Evolutionary conservation across 805 yeast genomes (phyloP).

Genomic region (Wilhelminamyces savonicus): DNA sequence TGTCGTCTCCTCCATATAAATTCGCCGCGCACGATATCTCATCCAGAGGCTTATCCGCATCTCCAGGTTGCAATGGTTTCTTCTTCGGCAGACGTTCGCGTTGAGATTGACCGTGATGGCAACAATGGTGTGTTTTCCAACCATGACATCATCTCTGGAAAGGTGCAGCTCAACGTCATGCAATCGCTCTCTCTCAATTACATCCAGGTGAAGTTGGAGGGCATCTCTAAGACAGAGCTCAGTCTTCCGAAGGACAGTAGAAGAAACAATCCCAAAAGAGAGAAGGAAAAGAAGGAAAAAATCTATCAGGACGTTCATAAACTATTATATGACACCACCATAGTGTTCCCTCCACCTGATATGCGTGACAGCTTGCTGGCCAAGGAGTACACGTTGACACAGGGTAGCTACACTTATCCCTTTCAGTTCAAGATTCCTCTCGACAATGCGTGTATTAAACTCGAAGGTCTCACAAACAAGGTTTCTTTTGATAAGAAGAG

Average conservation of each 20-base stretch:
- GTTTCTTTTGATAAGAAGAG: slow-evolving; percentile 13
- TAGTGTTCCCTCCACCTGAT: slow-evolving; percentile 49
- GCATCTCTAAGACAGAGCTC: slow-evolving; percentile 35
- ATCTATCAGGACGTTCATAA: slow-evolving; percentile 33
- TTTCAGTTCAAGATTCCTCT: slow-evolving; percentile 42
- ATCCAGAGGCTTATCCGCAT: too few species aligned
- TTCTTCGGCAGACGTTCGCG: slow-evolving; percentile 24
- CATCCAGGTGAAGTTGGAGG: slow-evolving; percentile 49
- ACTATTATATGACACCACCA: slow-evolving; percentile 41
- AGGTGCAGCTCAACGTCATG: slow-evolving; percentile 31
- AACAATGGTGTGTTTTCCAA: slow-evolving; percentile 42
- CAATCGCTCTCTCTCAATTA: slow-evolving; percentile 38
- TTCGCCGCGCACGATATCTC: too few species aligned
- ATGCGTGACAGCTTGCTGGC: slow-evolving; percentile 37
- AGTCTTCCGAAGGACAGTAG: slow-evolving; percentile 15
- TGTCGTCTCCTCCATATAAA: too few species aligned
- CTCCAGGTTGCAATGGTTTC: too few species aligned
- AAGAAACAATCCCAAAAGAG: background rate
- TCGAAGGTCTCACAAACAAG: slow-evolving; percentile 27
- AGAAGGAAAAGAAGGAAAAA: slow-evolving; percentile 4
- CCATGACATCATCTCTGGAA: slow-evolving; percentile 38
- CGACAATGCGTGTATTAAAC: slow-evolving; percentile 33
- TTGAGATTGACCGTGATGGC: slow-evolving; percentile 26
- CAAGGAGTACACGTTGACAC: slow-evolving; percentile 40
- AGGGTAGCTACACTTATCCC: slow-evolving; percentile 46